These are phyloP conservation scores for Aphanocladium album DNA, from an alignment of 2,329 filamentous ascomycete genomes.

Conservation along the genomic window DNA sequence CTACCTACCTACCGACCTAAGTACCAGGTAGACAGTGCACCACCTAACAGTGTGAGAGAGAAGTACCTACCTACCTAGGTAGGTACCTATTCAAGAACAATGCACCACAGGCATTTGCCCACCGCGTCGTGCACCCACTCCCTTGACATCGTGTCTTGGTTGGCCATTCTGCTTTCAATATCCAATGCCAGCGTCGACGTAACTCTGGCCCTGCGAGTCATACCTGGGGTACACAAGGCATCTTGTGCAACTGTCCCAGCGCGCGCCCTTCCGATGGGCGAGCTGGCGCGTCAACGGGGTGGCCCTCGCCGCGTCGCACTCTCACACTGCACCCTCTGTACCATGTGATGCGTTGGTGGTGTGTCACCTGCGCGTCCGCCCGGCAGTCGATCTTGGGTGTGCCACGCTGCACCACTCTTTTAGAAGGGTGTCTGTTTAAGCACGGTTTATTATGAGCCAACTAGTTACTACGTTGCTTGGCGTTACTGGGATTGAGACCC, in stretches of 20 bases:
- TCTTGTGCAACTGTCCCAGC: neutral
- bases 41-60: no score
- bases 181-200: neutral
- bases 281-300: neutral
- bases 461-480: no score
- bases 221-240: neutral
- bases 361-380: no score
- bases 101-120: neutral
- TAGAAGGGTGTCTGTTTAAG: neutral
- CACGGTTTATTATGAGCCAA: no score
- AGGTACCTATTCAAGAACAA: no score
- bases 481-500: no score
- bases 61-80: no score
- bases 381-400: no score
- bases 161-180: neutral
- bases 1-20: no score
- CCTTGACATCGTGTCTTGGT: neutral
- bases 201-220: neutral
- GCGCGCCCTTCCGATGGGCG: neutral
- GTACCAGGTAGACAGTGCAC: no score
- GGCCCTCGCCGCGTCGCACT: neutral
- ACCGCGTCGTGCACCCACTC: neutral
- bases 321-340: neutral
- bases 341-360: neutral
- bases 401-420: neutral